These are phyloP conservation scores for Cystobasidiaceae sp. DNA, from an alignment of 1,284 basidiomycete genomes.

Conservation along the genomic window DNA sequence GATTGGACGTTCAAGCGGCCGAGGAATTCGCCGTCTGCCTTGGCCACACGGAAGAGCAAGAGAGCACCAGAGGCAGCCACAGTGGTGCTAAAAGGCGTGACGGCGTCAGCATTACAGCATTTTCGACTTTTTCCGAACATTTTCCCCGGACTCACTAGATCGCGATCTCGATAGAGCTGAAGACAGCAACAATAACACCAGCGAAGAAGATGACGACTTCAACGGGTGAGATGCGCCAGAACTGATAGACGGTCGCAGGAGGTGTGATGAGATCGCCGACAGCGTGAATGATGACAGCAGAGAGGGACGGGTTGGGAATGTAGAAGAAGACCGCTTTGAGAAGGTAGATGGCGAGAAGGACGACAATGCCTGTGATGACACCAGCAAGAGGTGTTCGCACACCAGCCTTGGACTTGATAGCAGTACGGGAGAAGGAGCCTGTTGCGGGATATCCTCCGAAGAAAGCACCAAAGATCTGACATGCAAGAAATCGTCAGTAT, in stretches of 20 bases:
- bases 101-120: background rate
- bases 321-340: slow-evolving; percentile 66
- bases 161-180: slow-evolving; percentile 84
- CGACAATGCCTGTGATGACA: slow-evolving; percentile 77
- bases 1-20: slow-evolving; percentile 62
- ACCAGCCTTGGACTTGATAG: slow-evolving; percentile 91
- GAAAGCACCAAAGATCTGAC: slow-evolving; percentile 36
- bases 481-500: slow-evolving; percentile 49
- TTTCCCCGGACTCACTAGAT: slow-evolving; percentile 58
- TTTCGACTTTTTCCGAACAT: background rate
- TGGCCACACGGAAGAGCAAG: slow-evolving; percentile 85
- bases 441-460: slow-evolving; percentile 82
- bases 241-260: slow-evolving; percentile 79
- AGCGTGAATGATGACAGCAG: slow-evolving; percentile 69
- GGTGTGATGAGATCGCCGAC: slow-evolving; percentile 84
- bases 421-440: slow-evolving; percentile 95
- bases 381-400: slow-evolving; percentile 92
- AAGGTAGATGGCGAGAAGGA: slow-evolving; percentile 90
- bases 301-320: slow-evolving; percentile 68
- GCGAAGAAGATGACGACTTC: slow-evolving; percentile 88
- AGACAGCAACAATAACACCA: slow-evolving; percentile 67
- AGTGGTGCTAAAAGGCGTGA: slow-evolving; percentile 53
- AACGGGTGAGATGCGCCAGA: slow-evolving; percentile 89
- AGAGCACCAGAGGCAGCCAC: slow-evolving; percentile 73
- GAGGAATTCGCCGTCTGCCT: slow-evolving; percentile 84